These are phyloP conservation scores for Cladosporium halotolerans DNA, from an alignment of 2,329 filamentous ascomycete genomes.

Conservation along the genomic window DNA sequence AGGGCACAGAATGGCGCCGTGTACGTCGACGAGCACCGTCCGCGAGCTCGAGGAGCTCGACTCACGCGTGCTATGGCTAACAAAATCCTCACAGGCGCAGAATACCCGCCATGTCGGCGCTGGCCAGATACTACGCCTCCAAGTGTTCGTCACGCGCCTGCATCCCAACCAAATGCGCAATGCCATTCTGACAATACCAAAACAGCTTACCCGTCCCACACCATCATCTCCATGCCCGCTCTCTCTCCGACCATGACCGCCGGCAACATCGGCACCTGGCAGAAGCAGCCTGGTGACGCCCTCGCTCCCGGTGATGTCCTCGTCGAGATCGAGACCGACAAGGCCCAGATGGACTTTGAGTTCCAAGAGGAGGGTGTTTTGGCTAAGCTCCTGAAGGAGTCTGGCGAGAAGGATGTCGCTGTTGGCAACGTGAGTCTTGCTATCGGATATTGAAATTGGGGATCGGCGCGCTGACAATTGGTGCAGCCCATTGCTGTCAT, in stretches of 20 bases:
- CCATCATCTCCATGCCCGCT: conserved; percentile 94
- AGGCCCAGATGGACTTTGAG: conserved; percentile 99
- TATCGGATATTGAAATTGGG: background rate
- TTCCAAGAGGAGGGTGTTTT: conserved; percentile 97
- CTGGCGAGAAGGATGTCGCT: conserved; percentile 86
- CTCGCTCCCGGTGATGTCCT: conserved; percentile 89
- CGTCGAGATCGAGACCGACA: conserved; percentile 83
- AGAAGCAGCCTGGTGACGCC: conserved; percentile 89
- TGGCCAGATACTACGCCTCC: conserved; percentile 62
- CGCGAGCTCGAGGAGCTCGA: background rate
- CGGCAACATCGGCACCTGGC: conserved; percentile 94
- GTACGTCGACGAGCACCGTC: conserved; percentile 21
- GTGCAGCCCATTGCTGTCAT: conserved; percentile 87
- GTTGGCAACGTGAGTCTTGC: conserved; percentile 78
- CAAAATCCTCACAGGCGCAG: conserved; percentile 14
- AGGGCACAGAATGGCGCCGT: conserved; percentile 29
- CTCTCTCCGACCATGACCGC: conserved; percentile 96
- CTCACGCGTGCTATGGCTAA: background rate
- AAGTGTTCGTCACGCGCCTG: conserved; percentile 49
- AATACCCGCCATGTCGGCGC: conserved; percentile 51
- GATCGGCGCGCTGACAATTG: conserved; percentile 16
- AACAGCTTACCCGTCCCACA: conserved; percentile 92
- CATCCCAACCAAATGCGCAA: conserved; percentile 5
- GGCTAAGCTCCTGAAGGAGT: conserved; percentile 88
- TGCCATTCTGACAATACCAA: conserved; percentile 7